phyloP scores from a whole-genome alignment of 1,284 basidiomycete species.

The Volvariella surrecta region DNA sequence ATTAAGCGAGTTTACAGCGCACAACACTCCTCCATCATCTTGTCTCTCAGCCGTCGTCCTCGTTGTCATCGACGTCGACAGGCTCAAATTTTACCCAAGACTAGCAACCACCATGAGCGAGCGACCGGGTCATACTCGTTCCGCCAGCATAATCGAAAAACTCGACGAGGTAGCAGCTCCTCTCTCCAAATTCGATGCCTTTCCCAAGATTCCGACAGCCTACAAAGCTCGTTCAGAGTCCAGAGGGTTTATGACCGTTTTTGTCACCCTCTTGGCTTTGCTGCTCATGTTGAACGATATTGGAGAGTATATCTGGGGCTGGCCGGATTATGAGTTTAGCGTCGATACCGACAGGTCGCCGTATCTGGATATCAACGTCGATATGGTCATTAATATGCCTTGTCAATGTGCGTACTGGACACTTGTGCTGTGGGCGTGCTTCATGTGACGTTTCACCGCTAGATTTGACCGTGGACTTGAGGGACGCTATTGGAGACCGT shows the following conservation, averaged over 20 bases:
- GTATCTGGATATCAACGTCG: constrained; percentile 79
- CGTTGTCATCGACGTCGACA: no score
- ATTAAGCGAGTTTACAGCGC: no score
- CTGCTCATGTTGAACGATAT: constrained; percentile 81
- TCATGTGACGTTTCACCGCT: constrained; percentile 7
- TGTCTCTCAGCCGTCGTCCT: no score
- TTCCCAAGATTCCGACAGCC: constrained; percentile 82
- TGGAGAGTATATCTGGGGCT: constrained; percentile 87
- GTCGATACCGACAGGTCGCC: constrained; percentile 62
- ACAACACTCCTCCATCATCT: no score
- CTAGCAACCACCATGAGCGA: no score
- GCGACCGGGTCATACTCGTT: no score
- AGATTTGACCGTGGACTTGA: constrained; percentile 84
- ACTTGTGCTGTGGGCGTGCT: constrained; percentile 4
- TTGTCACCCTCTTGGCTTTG: constrained; percentile 67
- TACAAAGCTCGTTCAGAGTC: constrained; percentile 84
- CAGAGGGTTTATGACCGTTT: constrained; percentile 82
- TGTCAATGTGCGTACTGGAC: constrained; percentile 69
- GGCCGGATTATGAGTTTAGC: constrained; percentile 80
- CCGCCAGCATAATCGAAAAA: constrained; percentile 32
- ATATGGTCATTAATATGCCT: constrained; percentile 87
- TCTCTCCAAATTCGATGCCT: constrained; percentile 66
- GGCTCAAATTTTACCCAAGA: no score
- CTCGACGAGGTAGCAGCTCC: constrained; percentile 47
- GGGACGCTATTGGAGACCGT: constrained; percentile 90